Conservation (phyloP, 202 grass and related monocot species). For the Schoenoplectus tabernaemontani region DNA sequence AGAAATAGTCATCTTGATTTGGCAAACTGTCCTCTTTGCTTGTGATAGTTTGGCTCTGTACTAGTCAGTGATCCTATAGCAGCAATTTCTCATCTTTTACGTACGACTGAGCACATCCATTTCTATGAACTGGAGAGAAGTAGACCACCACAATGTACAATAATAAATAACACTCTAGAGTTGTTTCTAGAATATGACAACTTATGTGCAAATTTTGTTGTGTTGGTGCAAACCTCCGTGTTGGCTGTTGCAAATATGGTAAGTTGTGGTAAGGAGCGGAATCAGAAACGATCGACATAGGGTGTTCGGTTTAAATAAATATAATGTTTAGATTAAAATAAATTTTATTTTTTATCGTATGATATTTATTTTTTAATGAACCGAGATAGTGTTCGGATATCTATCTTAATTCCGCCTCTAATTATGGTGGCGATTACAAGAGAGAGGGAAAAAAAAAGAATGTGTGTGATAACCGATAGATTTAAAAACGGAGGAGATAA, state of each 20-base stretch:
- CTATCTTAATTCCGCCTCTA: too few species aligned
- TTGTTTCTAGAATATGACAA: slow-evolving; percentile 21
- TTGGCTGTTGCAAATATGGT: background rate
- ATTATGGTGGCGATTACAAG: slow-evolving; percentile 24
- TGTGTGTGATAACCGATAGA: background rate
- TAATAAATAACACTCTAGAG: background rate
- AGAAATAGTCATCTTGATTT: background rate
- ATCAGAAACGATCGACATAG: too few species aligned
- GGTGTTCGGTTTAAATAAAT: too few species aligned
- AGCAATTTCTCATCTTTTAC: background rate
- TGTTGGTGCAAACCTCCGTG: background rate
- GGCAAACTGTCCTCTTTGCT: background rate
- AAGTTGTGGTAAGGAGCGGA: too few species aligned
- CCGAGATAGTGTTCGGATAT: too few species aligned
- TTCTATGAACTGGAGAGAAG: background rate
- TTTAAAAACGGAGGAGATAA: background rate
- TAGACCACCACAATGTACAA: background rate
- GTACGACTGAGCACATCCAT: background rate
- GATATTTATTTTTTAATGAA: too few species aligned
- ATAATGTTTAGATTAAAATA: too few species aligned
- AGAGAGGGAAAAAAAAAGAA: background rate
- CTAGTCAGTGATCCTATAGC: background rate
- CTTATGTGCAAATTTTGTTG: slow-evolving; percentile 5
- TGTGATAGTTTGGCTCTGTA: background rate
- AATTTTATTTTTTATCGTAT: too few species aligned